These are phyloP conservation scores for Perilla frutescens DNA, from an alignment of 257 asterid genomes.

Conservation along the genomic window DNA sequence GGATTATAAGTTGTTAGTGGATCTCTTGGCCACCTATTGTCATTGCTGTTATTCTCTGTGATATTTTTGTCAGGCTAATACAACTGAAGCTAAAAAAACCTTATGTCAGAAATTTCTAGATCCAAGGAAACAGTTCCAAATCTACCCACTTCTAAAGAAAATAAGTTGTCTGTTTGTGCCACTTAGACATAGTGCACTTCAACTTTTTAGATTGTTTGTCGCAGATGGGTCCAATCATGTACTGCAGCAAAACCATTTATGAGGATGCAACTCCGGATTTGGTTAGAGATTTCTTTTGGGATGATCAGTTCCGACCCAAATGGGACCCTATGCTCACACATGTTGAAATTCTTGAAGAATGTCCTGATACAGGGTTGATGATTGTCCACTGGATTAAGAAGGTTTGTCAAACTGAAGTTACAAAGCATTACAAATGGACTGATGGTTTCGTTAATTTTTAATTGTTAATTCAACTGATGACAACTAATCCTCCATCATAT, in stretches of 20 bases:
- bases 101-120: neutral
- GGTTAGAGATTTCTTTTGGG: constrained; percentile 95
- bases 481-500: constrained; percentile 30
- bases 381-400: constrained; percentile 85
- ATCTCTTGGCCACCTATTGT: neutral
- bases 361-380: constrained; percentile 73
- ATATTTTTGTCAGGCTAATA: too few species aligned
- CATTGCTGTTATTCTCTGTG: too few species aligned
- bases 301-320: constrained; percentile 81
- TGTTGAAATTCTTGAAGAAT: constrained; percentile 73
- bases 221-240: constrained; percentile 71
- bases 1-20: neutral
- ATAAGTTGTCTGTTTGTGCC: constrained; percentile 7
- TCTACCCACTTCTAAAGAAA: neutral
- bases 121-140: neutral
- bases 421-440: neutral
- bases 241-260: constrained; percentile 77
- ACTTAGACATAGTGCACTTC: neutral
- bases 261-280: constrained; percentile 91
- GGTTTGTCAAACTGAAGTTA: constrained; percentile 50
- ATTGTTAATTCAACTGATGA: constrained; percentile 15
- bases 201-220: neutral
- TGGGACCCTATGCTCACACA: constrained; percentile 89
- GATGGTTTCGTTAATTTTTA: neutral
- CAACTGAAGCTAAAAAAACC: neutral